A percentile compares a stretch with the other conserved stretches of the same genome.
These are phyloP conservation scores for Paraphoma chrysanthemicola DNA, from an alignment of 2,329 filamentous ascomycete species.

Conservation along the genomic window DNA sequence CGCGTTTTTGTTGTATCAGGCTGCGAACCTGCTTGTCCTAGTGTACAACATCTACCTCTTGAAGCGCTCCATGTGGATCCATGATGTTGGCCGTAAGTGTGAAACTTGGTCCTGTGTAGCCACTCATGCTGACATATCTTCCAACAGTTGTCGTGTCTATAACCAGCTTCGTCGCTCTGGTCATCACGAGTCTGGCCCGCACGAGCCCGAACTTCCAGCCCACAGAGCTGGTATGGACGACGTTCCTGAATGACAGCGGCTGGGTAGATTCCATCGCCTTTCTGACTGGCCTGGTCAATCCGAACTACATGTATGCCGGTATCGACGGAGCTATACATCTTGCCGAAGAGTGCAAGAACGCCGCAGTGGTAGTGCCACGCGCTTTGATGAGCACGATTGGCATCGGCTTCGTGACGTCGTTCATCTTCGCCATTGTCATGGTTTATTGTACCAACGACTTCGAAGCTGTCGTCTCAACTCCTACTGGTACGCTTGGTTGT, in stretches of 20 bases:
- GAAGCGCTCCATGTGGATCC: constrained; percentile 24
- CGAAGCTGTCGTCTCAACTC: constrained; percentile 13
- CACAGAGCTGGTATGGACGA: constrained; percentile 50
- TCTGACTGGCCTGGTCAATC: constrained; percentile 42
- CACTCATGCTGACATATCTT: neutral
- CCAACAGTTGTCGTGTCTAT: constrained; percentile 16
- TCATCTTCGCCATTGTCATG: constrained; percentile 18
- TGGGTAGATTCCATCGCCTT: constrained; percentile 53
- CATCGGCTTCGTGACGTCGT: constrained; percentile 37
- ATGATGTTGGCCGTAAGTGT: constrained; percentile 21
- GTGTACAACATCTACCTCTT: constrained; percentile 22
- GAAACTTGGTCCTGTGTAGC: neutral
- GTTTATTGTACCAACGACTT: constrained; percentile 22
- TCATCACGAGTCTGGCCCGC: constrained; percentile 55
- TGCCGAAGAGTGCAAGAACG: constrained; percentile 36
- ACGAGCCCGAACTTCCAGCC: constrained; percentile 37
- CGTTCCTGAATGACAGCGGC: constrained; percentile 54
- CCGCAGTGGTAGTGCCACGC: constrained; percentile 33
- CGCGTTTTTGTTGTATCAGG: constrained; percentile 21
- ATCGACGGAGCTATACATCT: constrained; percentile 39
- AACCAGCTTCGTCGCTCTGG: constrained; percentile 53
- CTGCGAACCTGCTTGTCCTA: constrained; percentile 13
- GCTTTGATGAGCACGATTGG: constrained; percentile 44
- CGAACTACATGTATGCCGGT: constrained; percentile 25
- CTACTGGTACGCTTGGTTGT: constrained; percentile 9